Conservation (phyloP, 768 basidiomycete species). For the Lentinus tigrinus region DNA sequence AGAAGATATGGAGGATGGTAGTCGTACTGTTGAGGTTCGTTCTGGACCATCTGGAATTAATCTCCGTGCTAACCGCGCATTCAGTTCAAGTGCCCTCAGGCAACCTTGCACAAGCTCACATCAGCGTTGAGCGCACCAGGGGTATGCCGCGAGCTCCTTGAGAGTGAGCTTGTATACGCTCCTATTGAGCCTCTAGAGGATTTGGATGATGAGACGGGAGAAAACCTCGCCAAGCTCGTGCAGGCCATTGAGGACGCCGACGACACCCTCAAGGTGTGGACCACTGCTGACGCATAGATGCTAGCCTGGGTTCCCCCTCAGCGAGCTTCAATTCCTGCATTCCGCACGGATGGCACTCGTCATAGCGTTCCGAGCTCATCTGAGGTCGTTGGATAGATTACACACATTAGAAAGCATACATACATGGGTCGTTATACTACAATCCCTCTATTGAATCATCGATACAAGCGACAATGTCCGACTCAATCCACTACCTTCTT, state of each 20-base stretch:
- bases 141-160: conserved; percentile 39
- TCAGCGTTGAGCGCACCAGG: conserved; percentile 32
- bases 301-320: not conserved
- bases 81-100: conserved; percentile 49
- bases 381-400: no score
- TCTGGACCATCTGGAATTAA: not conserved
- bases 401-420: not conserved
- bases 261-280: conserved; percentile 61
- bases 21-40: conserved; percentile 32
- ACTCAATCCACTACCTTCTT: not conserved
- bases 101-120: conserved; percentile 39
- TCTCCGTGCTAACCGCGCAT: not conserved
- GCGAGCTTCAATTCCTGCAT: not conserved
- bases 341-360: no score
- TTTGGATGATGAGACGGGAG: conserved; percentile 38
- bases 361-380: not conserved
- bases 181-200: conserved; percentile 42
- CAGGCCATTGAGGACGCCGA: conserved; percentile 55
- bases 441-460: not conserved
- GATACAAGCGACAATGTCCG: not conserved
- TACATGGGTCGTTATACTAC: conserved; percentile 14
- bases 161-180: conserved; percentile 55
- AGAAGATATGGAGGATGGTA: conserved; percentile 29
- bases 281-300: conserved; percentile 39
- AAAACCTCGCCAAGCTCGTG: conserved; percentile 43